phyloP scores from a whole-genome alignment of 2,329 filamentous ascomycete species.

The Diplodia seriata region DNA sequence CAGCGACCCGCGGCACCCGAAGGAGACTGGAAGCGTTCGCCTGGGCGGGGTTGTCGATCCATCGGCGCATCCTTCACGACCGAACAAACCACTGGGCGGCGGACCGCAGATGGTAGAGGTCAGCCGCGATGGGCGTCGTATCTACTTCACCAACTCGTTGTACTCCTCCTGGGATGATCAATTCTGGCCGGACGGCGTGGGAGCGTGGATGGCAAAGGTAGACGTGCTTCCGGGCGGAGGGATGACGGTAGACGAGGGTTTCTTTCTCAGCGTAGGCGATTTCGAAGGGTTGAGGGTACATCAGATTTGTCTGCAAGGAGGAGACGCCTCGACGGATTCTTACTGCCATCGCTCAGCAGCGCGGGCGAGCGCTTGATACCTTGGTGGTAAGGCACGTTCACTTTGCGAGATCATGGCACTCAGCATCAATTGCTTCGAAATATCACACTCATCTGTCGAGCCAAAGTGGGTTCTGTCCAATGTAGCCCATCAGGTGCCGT shows the following conservation, averaged over 20 bases:
- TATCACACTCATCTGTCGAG: not conserved
- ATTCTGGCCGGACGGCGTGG: not conserved
- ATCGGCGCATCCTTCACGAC: not conserved
- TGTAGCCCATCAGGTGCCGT: not conserved
- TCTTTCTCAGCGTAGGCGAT: not conserved
- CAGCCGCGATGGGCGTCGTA: conserved; percentile 1
- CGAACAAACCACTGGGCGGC: not conserved
- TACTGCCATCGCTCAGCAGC: conserved; percentile 7
- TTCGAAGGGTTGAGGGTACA: conserved; percentile 15
- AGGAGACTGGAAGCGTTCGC: not conserved
- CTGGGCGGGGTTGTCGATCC: conserved; percentile 8
- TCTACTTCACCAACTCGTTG: conserved; percentile 13
- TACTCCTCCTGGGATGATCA: conserved; percentile 9
- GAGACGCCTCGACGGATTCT: conserved; percentile 10
- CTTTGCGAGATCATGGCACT: not conserved
- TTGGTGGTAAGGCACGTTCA: not conserved
- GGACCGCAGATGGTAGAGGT: conserved; percentile 13
- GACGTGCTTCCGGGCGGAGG: conserved; percentile 8
- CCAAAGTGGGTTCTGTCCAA: not conserved
- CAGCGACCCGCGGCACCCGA: not conserved
- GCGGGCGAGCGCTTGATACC: not conserved
- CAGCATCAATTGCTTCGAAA: not conserved
- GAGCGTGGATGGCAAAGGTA: conserved; percentile 6
- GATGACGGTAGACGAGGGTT: not conserved
- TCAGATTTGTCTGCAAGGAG: conserved; percentile 6